A percentile compares a stretch with the other conserved stretches of the same genome.
phyloP scores from a whole-genome alignment of 805 yeast species.

The Yarrowia deformans region DNA sequence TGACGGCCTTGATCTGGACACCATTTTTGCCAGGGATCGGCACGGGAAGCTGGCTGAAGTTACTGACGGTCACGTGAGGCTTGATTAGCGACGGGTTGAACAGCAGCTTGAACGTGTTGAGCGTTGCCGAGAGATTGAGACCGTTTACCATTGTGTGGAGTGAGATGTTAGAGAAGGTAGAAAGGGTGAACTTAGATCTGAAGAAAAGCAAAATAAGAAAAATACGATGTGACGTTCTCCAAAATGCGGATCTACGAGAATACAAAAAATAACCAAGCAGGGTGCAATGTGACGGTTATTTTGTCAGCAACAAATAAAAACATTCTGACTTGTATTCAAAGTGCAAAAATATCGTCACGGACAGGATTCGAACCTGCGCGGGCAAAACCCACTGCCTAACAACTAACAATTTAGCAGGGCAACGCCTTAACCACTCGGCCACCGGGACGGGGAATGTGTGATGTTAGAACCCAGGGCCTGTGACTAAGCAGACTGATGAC shows the following conservation, averaged over 20 bases:
- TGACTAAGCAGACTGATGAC: too few relatives aligned
- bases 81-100: conserved; percentile 70
- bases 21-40: conserved; percentile 52
- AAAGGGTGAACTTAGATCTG: neutral
- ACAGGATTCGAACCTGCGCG: conserved; percentile 99
- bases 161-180: neutral
- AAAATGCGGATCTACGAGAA: too few relatives aligned
- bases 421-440: conserved; percentile 96
- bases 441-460: conserved; percentile 61
- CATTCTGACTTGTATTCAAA: too few relatives aligned
- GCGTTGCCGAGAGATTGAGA: conserved; percentile 78
- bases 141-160: conserved; percentile 16
- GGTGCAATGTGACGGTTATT: too few relatives aligned
- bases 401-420: conserved; percentile 69
- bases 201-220: neutral
- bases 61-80: conserved; percentile 65
- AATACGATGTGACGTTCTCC: too few relatives aligned
- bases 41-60: conserved; percentile 66
- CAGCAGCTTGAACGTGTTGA: conserved; percentile 67
- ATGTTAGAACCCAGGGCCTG: too few relatives aligned
- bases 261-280: too few relatives aligned
- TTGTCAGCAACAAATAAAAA: too few relatives aligned
- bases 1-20: conserved; percentile 69
- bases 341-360: conserved; percentile 80
- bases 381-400: conserved; percentile 82